Base-by-base conservation (phyloP, 1,139 yeast species). In the Candida smagusa region DNA sequence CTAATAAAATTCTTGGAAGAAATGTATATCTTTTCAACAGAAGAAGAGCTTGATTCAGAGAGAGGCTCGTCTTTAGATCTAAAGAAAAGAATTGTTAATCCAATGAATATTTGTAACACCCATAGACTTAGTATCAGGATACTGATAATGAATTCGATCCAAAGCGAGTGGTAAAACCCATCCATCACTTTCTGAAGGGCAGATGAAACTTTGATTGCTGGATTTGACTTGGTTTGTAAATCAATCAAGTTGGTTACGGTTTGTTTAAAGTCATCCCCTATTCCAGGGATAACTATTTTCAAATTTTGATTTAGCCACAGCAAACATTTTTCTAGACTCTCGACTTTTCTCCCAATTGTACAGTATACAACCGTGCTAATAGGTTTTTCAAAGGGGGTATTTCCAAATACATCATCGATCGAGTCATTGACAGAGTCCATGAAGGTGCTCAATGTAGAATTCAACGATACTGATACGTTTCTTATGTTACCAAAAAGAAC, bases 251-350 rank as follows among this genome's bases (percentile, higher is more conserved):
- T 30, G 7, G 12, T 29, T 9, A 42, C 22, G 12, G 42, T 31
- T 3, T 30, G 12, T n/a, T 37, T 34, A 4, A 43, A 19, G 9
- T 30, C 23, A 4, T 27, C 30, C 12, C 34, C 37, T 6, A 48
- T 34, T 1, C 11, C 51, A 0, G 97, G 96, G 1, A 90, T 54
- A 0, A 63, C 46, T 2, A 90, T 62, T 11, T 76, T 66, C 2
- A 90, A 72, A 46, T 85, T 70, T 25, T 80, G 65, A 48, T 84
- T 72, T 2, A 90, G 63, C 97, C 97, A 92, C 1, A 81, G 73
- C 37, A 90, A 58, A 0, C 95, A 97, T 19, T 71, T 54, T 47
- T 85, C 85, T 0, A 89, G 64, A 25, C 72, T 69, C 3, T 69
- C 67, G 6, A 90, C 57, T 53, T 90, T 92, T 38, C 82, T 68